Evolutionary conservation across 495 filamentous ascomycete genomes (phyloP), one percentile per base, ranked within the genome.

Genomic region (Neurospora africana): DNA sequence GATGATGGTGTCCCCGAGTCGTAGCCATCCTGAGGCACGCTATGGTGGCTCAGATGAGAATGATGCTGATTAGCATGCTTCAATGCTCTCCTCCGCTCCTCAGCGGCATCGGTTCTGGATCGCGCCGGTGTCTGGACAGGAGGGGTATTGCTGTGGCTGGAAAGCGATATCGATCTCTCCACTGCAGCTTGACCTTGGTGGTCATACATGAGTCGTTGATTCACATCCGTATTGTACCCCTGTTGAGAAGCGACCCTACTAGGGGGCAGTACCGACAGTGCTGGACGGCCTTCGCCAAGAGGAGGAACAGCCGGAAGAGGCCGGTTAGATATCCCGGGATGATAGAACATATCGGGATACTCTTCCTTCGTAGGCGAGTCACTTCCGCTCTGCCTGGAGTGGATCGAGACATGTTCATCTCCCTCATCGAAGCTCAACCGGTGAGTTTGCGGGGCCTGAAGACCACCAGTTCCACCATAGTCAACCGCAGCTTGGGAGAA

Each of bases 371-470:
- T 75, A 23, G 85, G 82, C 43, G 84, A 87, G n/a, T 88, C 87
- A 73, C 85, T 90, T 74, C 79, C 84, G 82, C 77, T 89, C 81
- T 74, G 84, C 76, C 73, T 85, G 74, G 76, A 87, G 78, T 81
- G 83, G 74, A 83, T 80, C 70, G 73, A 86, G 75, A 78, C 91
- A 74, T 77, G 83, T 75, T 99, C 95, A 76, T 97, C 95, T 0
- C 92, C 95, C 78, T 98, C 94, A 76, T 99, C 95, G 76, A 95
- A 98, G 79, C 95, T 97, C 77, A 95, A 83, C 69, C 93, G 82
- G 72, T 90, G 88, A 0, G 84, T 84, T 65, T 84, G 85, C 21
- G 94, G 94, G 71, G 92, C 87, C 23, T 92, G 87, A 23, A 97
- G 82, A 4, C 95, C 95, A 17, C 94, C 95, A 15, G 93, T 97